Evolutionary conservation across 2,329 filamentous ascomycete genomes (phyloP).

Genomic region (Mycosphaerella sp.): DNA sequence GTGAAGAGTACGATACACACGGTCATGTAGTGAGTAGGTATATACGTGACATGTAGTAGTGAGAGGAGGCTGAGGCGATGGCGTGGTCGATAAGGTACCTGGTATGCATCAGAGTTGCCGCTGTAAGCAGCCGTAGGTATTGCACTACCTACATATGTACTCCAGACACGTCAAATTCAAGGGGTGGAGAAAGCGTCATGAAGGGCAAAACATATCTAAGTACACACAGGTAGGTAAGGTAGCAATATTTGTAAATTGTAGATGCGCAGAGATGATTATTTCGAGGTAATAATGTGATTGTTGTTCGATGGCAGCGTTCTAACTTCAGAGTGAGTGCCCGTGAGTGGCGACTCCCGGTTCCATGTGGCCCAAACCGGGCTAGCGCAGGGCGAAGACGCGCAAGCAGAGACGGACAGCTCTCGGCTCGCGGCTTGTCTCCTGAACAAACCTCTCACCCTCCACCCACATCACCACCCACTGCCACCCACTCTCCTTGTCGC

Average conservation of each 20-base stretch:
- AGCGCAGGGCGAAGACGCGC: constrained; percentile 16
- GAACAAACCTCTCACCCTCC: constrained; percentile 7
- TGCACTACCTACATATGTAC: neutral
- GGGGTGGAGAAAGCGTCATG: too few relatives aligned
- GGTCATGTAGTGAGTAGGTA: too few relatives aligned
- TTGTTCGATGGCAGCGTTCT: neutral
- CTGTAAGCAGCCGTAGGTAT: neutral
- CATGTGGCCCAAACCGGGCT: constrained; percentile 13
- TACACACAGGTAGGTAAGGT: too few relatives aligned
- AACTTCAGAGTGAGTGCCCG: too few relatives aligned
- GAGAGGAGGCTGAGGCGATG: too few relatives aligned
- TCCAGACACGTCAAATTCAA: too few relatives aligned
- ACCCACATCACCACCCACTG: neutral
- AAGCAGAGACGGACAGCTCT: constrained; percentile 10
- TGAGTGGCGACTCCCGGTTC: constrained; percentile 10
- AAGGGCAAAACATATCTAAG: too few relatives aligned
- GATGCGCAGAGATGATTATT: neutral
- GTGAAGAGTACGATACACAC: neutral
- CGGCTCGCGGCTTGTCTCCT: constrained; percentile 15
- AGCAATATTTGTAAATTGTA: neutral
- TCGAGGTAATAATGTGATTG: too few relatives aligned
- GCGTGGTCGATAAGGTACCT: too few relatives aligned
- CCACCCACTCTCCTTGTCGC: constrained; percentile 5
- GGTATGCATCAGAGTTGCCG: neutral
- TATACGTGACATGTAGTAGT: too few relatives aligned